phyloP scores from a whole-genome alignment of 2,329 filamentous ascomycete genomes.

The Alternaria brassicicola region DNA sequence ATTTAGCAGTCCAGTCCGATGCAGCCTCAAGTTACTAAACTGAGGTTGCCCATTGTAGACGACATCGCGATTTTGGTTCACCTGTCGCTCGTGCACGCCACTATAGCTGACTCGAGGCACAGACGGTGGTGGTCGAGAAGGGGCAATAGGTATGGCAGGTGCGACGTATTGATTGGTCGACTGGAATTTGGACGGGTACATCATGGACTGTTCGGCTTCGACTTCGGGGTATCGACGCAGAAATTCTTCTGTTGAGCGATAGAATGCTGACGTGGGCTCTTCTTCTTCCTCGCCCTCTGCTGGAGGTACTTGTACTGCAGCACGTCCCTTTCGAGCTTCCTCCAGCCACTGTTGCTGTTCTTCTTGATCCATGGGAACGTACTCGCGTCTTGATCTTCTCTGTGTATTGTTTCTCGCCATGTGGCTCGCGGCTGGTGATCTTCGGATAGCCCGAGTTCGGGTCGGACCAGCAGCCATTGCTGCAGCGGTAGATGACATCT shows the following conservation, averaged over 20 bases:
- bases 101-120: conserved; percentile 73
- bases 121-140: conserved; percentile 64
- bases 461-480: conserved; percentile 54
- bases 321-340: conserved; percentile 71
- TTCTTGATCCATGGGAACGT: conserved; percentile 76
- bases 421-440: conserved; percentile 59
- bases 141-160: conserved; percentile 62
- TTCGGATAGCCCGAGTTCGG: conserved; percentile 57
- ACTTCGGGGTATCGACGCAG: conserved; percentile 78
- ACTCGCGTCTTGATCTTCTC: conserved; percentile 63
- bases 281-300: conserved; percentile 40
- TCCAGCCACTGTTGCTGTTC: conserved; percentile 84
- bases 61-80: conserved; percentile 42
- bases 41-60: conserved; percentile 55
- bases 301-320: conserved; percentile 49
- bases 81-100: conserved; percentile 70
- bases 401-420: conserved; percentile 61
- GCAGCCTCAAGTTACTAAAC: conserved; percentile 55
- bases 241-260: conserved; percentile 82
- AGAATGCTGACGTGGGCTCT: conserved; percentile 48
- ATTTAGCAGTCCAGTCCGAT: conserved; percentile 78
- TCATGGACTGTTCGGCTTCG: conserved; percentile 62
- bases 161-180: conserved; percentile 57
- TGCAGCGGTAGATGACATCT: conserved; percentile 61
- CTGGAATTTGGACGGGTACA: conserved; percentile 49